Evolutionary conservation across 495 filamentous ascomycete genomes (phyloP), one percentile per base, ranked within the genome.

Genomic region (Monascus purpureus): DNA sequence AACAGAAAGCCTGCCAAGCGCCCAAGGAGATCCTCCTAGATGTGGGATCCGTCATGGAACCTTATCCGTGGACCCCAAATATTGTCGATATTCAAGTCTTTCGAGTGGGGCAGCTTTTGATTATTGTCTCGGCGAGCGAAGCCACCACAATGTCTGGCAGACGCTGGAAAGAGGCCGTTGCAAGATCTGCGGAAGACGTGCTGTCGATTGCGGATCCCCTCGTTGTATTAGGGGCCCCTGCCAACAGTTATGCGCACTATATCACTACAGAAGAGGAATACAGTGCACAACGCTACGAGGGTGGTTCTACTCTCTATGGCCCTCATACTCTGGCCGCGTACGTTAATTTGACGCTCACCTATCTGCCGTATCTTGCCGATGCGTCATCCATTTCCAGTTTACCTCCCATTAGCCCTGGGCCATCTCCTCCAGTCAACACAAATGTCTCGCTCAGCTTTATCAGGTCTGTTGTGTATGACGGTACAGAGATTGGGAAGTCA

Each of bases 191-290:
- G 0, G 54, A 64, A 6, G 37, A 54, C 1, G 50, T 63, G 0
- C 63, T 78, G 6, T 60, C 35, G 13, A 46, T 67, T 47, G 28
- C 49, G 41, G 49, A 68, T 1, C 84, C 85, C 2, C 55, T 83
- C 12, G 80, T 92, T 7, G 82, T 95, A 14, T 62, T 97, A 9
- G 90, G 90, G n/a, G 85, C 82, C 1, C 90, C 88, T 3, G 82
- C 87, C 6, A 97, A 97, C 55, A 85, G 70, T 43, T 97, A 97
- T 52, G 85, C 90, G 9, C 90, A 97, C 50, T 97, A 97, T 53
- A 92, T 93, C 54, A 59, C 83, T 7, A 97, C 90, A 0, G 74
- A 84, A 43, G 84, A 95, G 50, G 90, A 97, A 47, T 97, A 95
- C 49, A 52, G 53, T 11, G 70, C 87, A 33, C 90, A 97, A 54